These are phyloP conservation scores for Arthrobotrys sinensis DNA, from an alignment of 2,329 filamentous ascomycete genomes.

Conservation along the genomic window DNA sequence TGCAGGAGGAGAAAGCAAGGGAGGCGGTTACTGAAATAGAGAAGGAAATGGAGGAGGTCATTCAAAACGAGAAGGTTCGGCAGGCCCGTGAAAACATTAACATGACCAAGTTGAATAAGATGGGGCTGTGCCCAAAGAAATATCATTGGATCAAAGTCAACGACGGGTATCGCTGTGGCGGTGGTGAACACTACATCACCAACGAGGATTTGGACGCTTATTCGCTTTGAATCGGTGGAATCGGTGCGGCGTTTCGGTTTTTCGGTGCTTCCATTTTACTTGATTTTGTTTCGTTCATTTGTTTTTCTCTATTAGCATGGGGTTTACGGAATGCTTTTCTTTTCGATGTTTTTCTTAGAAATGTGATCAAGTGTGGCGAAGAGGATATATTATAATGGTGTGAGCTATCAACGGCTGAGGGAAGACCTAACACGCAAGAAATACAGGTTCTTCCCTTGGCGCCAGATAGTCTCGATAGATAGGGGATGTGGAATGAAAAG, in stretches of 20 bases:
- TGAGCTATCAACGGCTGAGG: slow-evolving; percentile 7
- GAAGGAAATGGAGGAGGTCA: slow-evolving; percentile 13
- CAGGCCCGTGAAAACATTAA: slow-evolving; percentile 64
- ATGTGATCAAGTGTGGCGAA: neutral
- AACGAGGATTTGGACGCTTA: slow-evolving; percentile 32
- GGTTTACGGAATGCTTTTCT: neutral
- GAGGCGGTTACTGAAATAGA: slow-evolving; percentile 1
- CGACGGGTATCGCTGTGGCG: slow-evolving; percentile 76
- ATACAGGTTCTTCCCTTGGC: neutral
- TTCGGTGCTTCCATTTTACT: neutral
- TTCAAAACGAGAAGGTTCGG: slow-evolving; percentile 64
- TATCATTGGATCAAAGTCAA: slow-evolving; percentile 76
- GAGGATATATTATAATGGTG: neutral
- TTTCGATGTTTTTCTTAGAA: neutral
- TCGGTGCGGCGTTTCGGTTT: neutral
- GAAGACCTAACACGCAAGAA: neutral
- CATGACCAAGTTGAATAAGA: slow-evolving; percentile 68
- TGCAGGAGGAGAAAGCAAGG: slow-evolving; percentile 8
- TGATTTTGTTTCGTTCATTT: neutral
- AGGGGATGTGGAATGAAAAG: neutral
- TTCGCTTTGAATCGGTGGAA: neutral
- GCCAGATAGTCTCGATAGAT: neutral
- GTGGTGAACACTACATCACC: slow-evolving; percentile 73
- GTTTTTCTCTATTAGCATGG: slow-evolving; percentile 1
- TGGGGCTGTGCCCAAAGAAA: slow-evolving; percentile 74